phyloP scores from a whole-genome alignment of 176 grass and related monocot genomes.

The Oryza longistaminata region DNA sequence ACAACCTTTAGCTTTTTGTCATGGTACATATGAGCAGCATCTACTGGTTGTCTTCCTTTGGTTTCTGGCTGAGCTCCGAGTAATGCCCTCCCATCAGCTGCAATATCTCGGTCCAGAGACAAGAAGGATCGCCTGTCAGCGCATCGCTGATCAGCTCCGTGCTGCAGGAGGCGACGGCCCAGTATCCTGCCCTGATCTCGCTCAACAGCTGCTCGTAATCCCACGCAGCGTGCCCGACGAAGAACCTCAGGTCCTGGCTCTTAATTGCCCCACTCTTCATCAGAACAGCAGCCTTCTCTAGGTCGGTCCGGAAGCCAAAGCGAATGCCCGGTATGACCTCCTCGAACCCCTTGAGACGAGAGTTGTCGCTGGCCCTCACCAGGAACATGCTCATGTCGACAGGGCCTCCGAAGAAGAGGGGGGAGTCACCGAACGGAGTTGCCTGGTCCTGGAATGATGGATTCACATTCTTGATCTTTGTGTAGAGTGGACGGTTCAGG shows the following conservation, averaged over 20 bases:
- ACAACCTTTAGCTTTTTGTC: not conserved
- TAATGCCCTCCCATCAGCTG: slow-evolving; percentile 90
- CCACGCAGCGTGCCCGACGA: slow-evolving; percentile 77
- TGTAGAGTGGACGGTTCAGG: slow-evolving; percentile 73
- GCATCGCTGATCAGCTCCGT: slow-evolving; percentile 64
- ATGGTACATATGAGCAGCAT: not conserved
- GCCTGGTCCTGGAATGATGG: slow-evolving; percentile 59
- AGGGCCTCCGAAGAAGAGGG: slow-evolving; percentile 81
- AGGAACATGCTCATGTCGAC: slow-evolving; percentile 89
- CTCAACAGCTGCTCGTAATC: slow-evolving; percentile 68
- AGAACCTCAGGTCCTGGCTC: slow-evolving; percentile 73
- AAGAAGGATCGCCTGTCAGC: slow-evolving; percentile 36
- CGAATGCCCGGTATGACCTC: slow-evolving; percentile 70
- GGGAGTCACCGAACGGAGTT: slow-evolving; percentile 60
- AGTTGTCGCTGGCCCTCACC: slow-evolving; percentile 53
- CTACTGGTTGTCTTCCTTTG: slow-evolving; percentile 58
- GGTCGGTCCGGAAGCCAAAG: slow-evolving; percentile 66
- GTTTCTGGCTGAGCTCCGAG: slow-evolving; percentile 80
- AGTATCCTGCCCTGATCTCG: slow-evolving; percentile 72
- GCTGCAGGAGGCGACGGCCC: slow-evolving; percentile 86
- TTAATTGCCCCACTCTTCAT: slow-evolving; percentile 61
- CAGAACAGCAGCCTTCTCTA: slow-evolving; percentile 64
- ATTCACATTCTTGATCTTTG: slow-evolving; percentile 80
- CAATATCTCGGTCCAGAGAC: slow-evolving; percentile 81
- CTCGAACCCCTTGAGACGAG: slow-evolving; percentile 63